Evolutionary conservation across 23 red algal genomes (phyloP), one percentile per base, ranked within the genome.

Genomic region (Gracilaria vermiculophylla): DNA sequence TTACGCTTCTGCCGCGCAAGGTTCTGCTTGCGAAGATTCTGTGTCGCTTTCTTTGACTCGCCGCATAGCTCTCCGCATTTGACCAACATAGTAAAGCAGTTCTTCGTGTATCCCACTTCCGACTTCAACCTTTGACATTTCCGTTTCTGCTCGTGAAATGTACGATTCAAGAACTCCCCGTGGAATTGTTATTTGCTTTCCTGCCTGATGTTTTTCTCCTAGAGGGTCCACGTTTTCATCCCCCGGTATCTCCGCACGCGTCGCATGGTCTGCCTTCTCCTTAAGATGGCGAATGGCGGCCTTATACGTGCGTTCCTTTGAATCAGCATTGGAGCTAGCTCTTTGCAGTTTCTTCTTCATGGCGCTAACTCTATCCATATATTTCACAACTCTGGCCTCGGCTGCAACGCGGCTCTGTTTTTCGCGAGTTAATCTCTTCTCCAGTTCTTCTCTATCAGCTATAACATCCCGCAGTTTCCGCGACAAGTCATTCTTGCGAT

Each of bases 221-320:
- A 65, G 69, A 19, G 84, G 74, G 56, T 80, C 87, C 0, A 74
- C 61, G 34, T 91, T 81, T 61, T 80, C 76, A 40, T 81, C 75
- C 13, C 55, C 69, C 29, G 54, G 54, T 37, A 57, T 31, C 21
- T 91, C 87, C 1, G 35, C 65, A 43, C 64, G 44, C 0, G 76
- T 74, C 32, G 87, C 87, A n/a, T 70, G 64, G 31, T 91, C 87
- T 47, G 87, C 87, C 87, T 91, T 91, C n/a, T 81, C 45, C 76
- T 91, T 80, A 8, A 91, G 75, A 33, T 70, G 76, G 11, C 69
- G 44, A 39, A 91, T 91, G 39, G 87, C 87, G 16, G 87, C 87
- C 87, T 91, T 91, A 72, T 91, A 91, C 5, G 87, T 81, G 36
- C 76, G 36, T 56, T 91, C 87, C 75, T 81, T 80, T 27, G 87